A percentile compares a stretch with the other conserved stretches of the same genome.
These are phyloP conservation scores for Naumovozyma dairenensis DNA, from an alignment of 805 yeast genomes.

Conservation along the genomic window DNA sequence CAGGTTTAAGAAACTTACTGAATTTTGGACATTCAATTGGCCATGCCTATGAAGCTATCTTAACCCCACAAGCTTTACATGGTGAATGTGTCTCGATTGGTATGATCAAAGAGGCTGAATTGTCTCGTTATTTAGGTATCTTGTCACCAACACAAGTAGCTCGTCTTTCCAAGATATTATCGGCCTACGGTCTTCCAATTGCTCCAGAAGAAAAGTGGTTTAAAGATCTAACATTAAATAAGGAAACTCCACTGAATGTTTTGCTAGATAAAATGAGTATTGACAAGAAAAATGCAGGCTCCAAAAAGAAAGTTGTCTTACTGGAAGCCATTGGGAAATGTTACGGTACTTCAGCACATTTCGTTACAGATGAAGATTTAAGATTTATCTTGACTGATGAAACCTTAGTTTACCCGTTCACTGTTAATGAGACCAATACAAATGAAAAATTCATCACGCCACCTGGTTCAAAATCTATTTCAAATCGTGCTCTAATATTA, in stretches of 20 bases:
- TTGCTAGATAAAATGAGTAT: conserved; percentile 82
- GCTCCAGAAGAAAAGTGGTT: conserved; percentile 65
- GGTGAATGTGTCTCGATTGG: conserved; percentile 99
- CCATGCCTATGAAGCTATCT: conserved; percentile 95
- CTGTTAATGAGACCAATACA: conserved; percentile 21
- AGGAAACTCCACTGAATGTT: conserved; percentile 62
- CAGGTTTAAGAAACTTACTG: conserved; percentile 81
- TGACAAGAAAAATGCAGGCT: conserved; percentile 93
- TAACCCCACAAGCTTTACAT: conserved; percentile 92
- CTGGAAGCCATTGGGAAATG: conserved; percentile 82
- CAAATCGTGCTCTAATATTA: conserved; percentile 84
- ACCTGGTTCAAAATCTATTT: conserved; percentile 95
- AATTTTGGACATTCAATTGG: conserved; percentile 97
- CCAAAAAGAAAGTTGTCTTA: conserved; percentile 77
- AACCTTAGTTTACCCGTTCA: conserved; percentile 53
- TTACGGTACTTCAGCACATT: conserved; percentile 78
- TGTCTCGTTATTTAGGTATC: conserved; percentile 83
- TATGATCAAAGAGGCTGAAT: conserved; percentile 87
- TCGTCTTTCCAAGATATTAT: conserved; percentile 69
- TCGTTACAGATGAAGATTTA: conserved; percentile 70
- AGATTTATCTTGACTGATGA: conserved; percentile 79
- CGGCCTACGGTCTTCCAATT: conserved; percentile 79
- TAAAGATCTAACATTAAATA: conserved; percentile 56
- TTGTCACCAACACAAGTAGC: conserved; percentile 91
- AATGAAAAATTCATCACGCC: conserved; percentile 45